Base-by-base conservation (phyloP, 305 asterid species). In the Andrographis paniculata region DNA sequence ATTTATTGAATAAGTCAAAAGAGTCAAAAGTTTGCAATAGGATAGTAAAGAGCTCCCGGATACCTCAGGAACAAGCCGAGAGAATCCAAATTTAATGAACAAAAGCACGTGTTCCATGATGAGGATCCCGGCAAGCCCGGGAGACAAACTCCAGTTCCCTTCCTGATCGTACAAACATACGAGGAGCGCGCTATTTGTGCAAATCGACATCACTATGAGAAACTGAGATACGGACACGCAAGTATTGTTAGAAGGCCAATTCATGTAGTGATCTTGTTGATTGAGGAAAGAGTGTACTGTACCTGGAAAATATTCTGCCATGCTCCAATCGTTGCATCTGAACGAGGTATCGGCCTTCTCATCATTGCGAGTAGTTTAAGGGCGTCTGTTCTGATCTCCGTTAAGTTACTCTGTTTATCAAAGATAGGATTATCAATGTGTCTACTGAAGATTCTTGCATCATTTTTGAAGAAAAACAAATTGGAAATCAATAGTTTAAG, bases 231-330 rank as follows among this genome's bases (percentile, higher is more conserved):
- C 48, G 60, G 15, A 72, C 30, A 31, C 48, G 35, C 30, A 16
- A 9, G 27, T 28, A 38, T 3, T 43, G 10, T 28, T 28, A 28
- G 33, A 6, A 28, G 2, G 33, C 33, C 10, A 28, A 28, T 15
- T 13, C 23, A 17, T 17, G 48, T 15, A 48, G 14, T 24, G 27
- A 15, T 16, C 31, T 7, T n/a, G 50, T 15, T 44, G 1, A 22
- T 21, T 11, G 6, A 1, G 30, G 38, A 40, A 42, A 43, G 10
- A 21, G 9, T 7, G 15, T 40, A 22, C 8, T 37, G 15, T 49
- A 82, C 98, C 87, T 89, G 98, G 77, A 85, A 85, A 57, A 89
- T 89, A 68, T 85, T 82, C 41, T 82, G 73, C 98, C 98, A 89
- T 11, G 96, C 98, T 41, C 98, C 98, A 20, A 89, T 80, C n/a